Evolutionary conservation across 768 basidiomycete genomes (phyloP).

Genomic region (Boletus rubescentipes): DNA sequence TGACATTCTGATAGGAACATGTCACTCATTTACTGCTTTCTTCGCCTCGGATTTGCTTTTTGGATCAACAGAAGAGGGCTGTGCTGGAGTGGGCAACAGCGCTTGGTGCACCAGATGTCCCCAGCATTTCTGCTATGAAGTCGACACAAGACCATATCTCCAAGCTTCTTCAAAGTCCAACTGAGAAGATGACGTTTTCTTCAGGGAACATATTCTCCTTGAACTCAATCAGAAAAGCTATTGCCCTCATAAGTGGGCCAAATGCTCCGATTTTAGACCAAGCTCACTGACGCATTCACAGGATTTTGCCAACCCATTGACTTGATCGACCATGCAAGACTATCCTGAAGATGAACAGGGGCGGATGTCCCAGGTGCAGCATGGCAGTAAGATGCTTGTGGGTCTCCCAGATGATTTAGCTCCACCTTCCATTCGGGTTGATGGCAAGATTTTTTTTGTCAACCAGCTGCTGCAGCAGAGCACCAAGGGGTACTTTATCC

Average conservation of each 20-base stretch:
- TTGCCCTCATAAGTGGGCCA: neutral
- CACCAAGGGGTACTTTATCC: too few species aligned
- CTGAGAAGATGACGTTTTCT: neutral
- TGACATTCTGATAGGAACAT: neutral
- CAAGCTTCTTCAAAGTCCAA: neutral
- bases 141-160: neutral
- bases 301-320: neutral
- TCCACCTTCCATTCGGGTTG: conserved; percentile 24
- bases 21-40: neutral
- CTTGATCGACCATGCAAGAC: neutral
- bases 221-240: neutral
- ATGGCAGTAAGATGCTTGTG: neutral
- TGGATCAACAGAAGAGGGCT: neutral
- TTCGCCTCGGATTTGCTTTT: neutral
- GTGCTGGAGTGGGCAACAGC: neutral
- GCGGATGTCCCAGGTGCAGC: neutral
- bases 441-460: conserved; percentile 22
- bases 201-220: neutral
- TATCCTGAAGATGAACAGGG: neutral
- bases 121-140: neutral
- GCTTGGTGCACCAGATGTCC: neutral
- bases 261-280: neutral
- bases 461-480: conserved; percentile 25
- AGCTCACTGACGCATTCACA: neutral
- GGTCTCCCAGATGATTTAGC: neutral